Evolutionary conservation across 2,329 filamentous ascomycete genomes (phyloP).

Genomic region (Oidium heveae): DNA sequence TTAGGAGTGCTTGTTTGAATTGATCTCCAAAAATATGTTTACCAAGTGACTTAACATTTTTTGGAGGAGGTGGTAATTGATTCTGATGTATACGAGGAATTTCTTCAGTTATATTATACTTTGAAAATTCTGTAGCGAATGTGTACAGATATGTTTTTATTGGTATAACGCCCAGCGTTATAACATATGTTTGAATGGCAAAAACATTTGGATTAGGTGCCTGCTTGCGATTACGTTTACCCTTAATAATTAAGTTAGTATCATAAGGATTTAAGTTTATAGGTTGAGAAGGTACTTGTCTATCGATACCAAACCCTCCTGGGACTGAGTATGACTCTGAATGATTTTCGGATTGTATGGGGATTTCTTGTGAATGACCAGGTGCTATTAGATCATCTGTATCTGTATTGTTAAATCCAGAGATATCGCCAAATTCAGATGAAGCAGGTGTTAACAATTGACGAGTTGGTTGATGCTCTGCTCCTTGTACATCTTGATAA

Average conservation of each 20-base stretch:
- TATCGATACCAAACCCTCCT: background rate
- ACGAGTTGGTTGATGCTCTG: too few relatives aligned
- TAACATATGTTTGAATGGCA: background rate
- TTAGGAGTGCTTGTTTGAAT: background rate
- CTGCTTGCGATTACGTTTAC: background rate
- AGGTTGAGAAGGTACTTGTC: background rate
- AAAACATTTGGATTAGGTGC: background rate
- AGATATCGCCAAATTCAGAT: too few relatives aligned
- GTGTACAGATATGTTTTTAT: background rate
- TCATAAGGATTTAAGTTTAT: background rate
- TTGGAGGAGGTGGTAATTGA: background rate
- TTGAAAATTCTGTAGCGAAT: background rate
- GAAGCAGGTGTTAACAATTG: too few relatives aligned
- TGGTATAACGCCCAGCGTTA: background rate
- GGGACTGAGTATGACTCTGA: background rate
- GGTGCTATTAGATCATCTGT: background rate
- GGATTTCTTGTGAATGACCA: background rate
- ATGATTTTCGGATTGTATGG: too few relatives aligned
- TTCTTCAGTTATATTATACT: too few relatives aligned
- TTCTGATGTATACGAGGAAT: background rate
- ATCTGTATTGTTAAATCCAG: too few relatives aligned
- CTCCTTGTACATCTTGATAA: too few relatives aligned
- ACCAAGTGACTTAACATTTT: background rate
- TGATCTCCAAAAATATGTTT: background rate
- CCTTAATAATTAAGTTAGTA: background rate